phyloP scores from a whole-genome alignment of 2,329 filamentous ascomycete genomes.

The Xylaria sp. region DNA sequence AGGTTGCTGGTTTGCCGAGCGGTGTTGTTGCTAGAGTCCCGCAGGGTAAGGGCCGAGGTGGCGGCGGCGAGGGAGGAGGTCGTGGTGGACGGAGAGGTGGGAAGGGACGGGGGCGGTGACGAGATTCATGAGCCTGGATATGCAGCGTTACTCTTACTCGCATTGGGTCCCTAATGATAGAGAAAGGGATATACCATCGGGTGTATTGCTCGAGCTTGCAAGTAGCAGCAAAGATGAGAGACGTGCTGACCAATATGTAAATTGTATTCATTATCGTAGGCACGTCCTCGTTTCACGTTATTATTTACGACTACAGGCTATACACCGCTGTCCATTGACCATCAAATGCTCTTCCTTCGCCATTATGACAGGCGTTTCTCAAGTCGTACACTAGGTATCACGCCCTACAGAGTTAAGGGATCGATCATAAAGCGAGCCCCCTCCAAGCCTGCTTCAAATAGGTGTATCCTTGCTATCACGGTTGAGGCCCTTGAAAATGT shows the following conservation, averaged over 20 bases:
- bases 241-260: neutral
- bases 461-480: no score
- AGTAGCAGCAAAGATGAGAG: neutral
- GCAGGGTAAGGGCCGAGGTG: conserved; percentile 52
- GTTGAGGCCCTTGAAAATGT: no score
- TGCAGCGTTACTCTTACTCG: neutral
- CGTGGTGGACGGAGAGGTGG: conserved; percentile 38
- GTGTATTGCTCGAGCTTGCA: neutral
- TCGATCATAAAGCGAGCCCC: neutral
- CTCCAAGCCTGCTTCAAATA: neutral
- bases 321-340: no score
- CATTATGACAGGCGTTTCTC: neutral
- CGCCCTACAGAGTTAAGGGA: no score
- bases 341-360: no score
- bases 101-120: conserved; percentile 24
- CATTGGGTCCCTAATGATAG: neutral
- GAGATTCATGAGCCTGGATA: neutral
- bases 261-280: neutral
- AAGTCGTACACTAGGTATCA: no score
- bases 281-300: neutral
- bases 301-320: neutral
- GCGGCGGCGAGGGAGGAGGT: conserved; percentile 39
- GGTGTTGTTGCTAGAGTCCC: conserved; percentile 57
- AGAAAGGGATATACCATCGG: neutral
- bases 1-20: conserved; percentile 69